Evolutionary conservation across 208 protist species (phyloP), one percentile per base, ranked within the genome.

Genomic region (Acanthamoeba divionensis): DNA sequence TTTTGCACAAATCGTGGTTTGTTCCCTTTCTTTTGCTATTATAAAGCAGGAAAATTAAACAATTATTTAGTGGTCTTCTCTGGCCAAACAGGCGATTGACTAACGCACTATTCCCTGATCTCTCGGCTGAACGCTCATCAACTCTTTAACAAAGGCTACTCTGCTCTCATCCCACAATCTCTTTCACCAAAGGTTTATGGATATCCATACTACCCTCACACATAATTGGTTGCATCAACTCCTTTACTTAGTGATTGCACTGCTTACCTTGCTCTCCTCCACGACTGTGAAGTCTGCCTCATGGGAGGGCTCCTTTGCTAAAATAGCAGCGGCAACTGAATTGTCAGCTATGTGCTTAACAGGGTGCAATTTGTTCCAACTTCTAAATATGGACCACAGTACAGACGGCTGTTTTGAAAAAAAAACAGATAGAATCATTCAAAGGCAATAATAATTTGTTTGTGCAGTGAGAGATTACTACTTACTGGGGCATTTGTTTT

Each of bases 401-500:
- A n/a, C n/a, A n/a, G n/a, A n/a, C n/a, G n/a, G n/a, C n/a, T n/a
- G n/a, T n/a, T n/a, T n/a, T n/a, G n/a, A n/a, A n/a, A n/a, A n/a
- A n/a, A n/a, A n/a, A n/a, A n/a, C n/a, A n/a, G n/a, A n/a, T n/a
- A n/a, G n/a, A n/a, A n/a, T n/a, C n/a, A n/a, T n/a, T n/a, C n/a
- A n/a, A n/a, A n/a, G n/a, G n/a, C n/a, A n/a, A n/a, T n/a, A 94
- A 71, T 6, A 96, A 77, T 57, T 96, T 93, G 91, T 91, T 96
- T 12, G 96, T 54, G 21, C 83, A 66, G 15, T 73, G 9, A 1
- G 50, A 63, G n/a, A n/a, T n/a, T n/a, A n/a, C n/a, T n/a, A n/a
- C n/a, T n/a, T n/a, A n/a, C n/a, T 5, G 96, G 96, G n/a, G 95
- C 95, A 69, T 96, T 62, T 9, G 96, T 97, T 91, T 97, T 97